phyloP scores from a whole-genome alignment of 371 early-diverging fungal genomes.

The Circinella umbellata region DNA sequence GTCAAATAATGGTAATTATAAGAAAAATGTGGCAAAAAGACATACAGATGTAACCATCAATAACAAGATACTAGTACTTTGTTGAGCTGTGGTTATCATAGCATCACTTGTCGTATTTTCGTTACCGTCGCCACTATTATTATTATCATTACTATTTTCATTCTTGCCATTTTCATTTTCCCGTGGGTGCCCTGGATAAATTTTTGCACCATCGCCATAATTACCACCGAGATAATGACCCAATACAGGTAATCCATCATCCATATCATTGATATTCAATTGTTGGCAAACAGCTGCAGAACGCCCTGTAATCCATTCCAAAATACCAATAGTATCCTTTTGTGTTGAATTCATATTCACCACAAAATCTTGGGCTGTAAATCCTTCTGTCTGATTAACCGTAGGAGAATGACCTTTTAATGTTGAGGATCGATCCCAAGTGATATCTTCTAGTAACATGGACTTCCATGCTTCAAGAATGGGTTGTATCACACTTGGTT shows the following conservation, averaged over 20 bases:
- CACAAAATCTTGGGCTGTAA: slow-evolving; percentile 47
- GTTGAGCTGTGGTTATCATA: neutral
- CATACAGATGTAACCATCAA: neutral
- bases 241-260: slow-evolving; percentile 41
- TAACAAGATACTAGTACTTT: too few relatives aligned
- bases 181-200: neutral
- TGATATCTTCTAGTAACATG: slow-evolving; percentile 59
- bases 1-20: too few relatives aligned
- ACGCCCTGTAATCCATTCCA: slow-evolving; percentile 39
- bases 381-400: slow-evolving; percentile 41
- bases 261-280: slow-evolving; percentile 39
- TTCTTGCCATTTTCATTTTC: neutral
- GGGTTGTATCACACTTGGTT: slow-evolving; percentile 52
- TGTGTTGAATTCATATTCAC: slow-evolving; percentile 43
- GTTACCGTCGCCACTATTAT: neutral
- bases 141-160: too few relatives aligned
- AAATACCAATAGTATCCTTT: slow-evolving; percentile 25
- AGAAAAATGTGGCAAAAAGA: neutral
- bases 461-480: slow-evolving; percentile 52
- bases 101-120: neutral
- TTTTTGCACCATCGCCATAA: slow-evolving; percentile 12
- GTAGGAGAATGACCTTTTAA: slow-evolving; percentile 37
- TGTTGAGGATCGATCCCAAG: slow-evolving; percentile 48
- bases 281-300: slow-evolving; percentile 35
- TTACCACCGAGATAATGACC: slow-evolving; percentile 10